These are phyloP conservation scores for Ambispora gerdemannii DNA, from an alignment of 192 early-diverging fungal genomes.

Conservation along the genomic window DNA sequence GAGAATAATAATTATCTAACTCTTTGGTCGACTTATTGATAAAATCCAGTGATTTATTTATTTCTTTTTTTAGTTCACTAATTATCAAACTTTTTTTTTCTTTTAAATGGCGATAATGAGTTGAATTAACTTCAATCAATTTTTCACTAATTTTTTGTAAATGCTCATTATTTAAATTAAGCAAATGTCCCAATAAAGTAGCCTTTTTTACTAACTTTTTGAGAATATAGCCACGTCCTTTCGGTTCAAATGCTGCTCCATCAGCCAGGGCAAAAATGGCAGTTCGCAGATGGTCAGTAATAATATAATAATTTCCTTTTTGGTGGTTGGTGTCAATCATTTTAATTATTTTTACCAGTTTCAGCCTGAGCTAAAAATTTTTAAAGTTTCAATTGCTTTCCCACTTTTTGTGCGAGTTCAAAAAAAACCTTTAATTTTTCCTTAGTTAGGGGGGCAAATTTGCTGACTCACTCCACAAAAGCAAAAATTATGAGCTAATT, in stretches of 20 bases:
- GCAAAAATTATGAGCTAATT: no score
- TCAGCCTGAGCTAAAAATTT: no score
- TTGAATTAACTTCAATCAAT: constrained; percentile 21
- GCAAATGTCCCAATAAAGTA: neutral
- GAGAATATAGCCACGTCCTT: constrained; percentile 15
- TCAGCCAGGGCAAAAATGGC: constrained; percentile 23
- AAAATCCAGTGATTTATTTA: neutral
- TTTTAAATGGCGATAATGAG: neutral
- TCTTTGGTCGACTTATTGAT: constrained; percentile 3
- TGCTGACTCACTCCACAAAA: no score
- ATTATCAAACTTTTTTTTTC: constrained; percentile 17
- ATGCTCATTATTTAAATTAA: neutral
- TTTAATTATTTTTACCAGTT: no score
- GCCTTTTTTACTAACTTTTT: constrained; percentile 23
- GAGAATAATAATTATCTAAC: constrained; percentile 2
- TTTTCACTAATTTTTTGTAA: constrained; percentile 27
- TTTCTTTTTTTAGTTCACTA: constrained; percentile 20
- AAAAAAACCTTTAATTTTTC: no score
- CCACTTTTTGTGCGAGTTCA: no score
- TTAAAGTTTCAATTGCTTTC: no score
- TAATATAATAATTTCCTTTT: constrained; percentile 25
- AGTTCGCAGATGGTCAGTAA: constrained; percentile 19
- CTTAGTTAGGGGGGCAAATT: no score
- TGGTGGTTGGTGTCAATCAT: no score
- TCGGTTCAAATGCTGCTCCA: constrained; percentile 11